These are phyloP conservation scores for Rubia peregrina DNA, from an alignment of 305 asterid genomes.

Conservation along the genomic window DNA sequence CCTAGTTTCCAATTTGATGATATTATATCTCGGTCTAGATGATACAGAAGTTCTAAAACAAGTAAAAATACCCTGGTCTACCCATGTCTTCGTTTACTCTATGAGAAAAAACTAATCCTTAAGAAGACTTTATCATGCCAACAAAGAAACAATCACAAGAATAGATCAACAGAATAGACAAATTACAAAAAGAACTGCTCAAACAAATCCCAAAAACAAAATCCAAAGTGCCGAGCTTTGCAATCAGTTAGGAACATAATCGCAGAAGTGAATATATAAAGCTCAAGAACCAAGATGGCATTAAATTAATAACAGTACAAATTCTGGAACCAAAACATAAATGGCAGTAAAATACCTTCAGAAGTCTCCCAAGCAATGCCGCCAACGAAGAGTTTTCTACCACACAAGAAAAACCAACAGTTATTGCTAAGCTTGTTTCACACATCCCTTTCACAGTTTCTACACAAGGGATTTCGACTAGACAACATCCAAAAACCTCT, in stretches of 20 bases:
- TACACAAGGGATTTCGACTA: slow-evolving; percentile 21
- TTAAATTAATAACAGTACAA: not conserved
- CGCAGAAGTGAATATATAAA: not conserved
- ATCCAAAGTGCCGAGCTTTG: not conserved
- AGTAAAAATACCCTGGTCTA: not conserved
- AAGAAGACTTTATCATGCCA: not conserved
- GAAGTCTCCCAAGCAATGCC: slow-evolving; percentile 99
- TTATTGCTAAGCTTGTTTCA: slow-evolving; percentile 45
- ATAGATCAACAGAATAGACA: too few species aligned
- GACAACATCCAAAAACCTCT: slow-evolving; percentile 20
- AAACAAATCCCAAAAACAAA: not conserved
- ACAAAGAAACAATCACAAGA: not conserved
- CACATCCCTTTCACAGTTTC: slow-evolving; percentile 30
- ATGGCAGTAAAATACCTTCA: slow-evolving; percentile 42
- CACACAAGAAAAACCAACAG: slow-evolving; percentile 78
- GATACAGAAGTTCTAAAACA: not conserved
- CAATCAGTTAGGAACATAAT: not conserved
- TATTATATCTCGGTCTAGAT: not conserved
- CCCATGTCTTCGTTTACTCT: not conserved
- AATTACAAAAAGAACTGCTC: too few species aligned
- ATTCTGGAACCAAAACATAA: not conserved
- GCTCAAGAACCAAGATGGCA: not conserved
- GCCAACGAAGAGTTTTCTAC: slow-evolving; percentile 99
- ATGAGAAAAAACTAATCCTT: not conserved
- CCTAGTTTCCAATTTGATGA: not conserved